phyloP scores from a whole-genome alignment of 202 grass and related monocot genomes.

The Setaria viridis region DNA sequence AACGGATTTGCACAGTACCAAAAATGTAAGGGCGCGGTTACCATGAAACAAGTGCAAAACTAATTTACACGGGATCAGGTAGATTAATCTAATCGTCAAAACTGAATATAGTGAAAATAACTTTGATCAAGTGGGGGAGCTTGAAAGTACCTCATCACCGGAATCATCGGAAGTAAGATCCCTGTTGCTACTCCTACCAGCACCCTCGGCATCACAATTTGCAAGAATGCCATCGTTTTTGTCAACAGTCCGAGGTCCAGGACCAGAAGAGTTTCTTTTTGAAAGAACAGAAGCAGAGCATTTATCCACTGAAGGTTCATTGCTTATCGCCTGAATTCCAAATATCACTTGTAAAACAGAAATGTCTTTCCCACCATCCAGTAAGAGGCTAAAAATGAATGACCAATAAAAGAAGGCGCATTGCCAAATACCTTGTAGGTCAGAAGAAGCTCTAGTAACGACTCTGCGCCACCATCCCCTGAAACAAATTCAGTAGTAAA shows the following conservation, averaged over 20 bases:
- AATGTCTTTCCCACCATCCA: constrained; percentile 13
- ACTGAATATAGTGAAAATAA: background rate
- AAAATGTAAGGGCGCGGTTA: background rate
- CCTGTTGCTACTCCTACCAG: constrained; percentile 2
- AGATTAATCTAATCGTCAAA: background rate
- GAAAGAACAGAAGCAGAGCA: constrained; percentile 22
- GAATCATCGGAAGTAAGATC: constrained; percentile 43
- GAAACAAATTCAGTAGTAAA: constrained; percentile 28
- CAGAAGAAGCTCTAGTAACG: constrained; percentile 67
- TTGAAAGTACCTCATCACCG: constrained; percentile 65
- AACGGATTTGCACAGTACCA: background rate
- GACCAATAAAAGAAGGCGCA: constrained; percentile 15
- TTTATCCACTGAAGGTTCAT: constrained; percentile 39
- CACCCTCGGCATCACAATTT: constrained; percentile 32
- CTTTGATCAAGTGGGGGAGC: background rate
- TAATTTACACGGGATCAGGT: background rate
- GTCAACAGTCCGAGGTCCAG: background rate
- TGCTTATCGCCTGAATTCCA: constrained; percentile 53
- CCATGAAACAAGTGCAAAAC: background rate
- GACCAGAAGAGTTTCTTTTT: constrained; percentile 10
- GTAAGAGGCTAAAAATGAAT: background rate
- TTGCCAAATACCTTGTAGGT: constrained; percentile 50
- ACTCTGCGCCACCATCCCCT: constrained; percentile 55
- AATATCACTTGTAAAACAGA: constrained; percentile 20
- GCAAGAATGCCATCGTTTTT: background rate